Conservation (phyloP, 805 yeast species). For the Kodamaea lidongshanica region DNA sequence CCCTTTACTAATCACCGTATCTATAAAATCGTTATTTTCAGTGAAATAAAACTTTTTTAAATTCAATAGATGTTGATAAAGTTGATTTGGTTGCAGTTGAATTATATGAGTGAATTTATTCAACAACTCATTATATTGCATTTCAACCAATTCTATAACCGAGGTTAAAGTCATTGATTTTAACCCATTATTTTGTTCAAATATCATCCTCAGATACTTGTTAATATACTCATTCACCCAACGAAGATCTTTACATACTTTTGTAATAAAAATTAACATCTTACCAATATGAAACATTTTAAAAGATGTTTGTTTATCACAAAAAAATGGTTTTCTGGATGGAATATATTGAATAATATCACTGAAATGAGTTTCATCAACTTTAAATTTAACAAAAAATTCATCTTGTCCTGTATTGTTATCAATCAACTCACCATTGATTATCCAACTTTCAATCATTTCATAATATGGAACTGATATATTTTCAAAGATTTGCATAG, state of each 20-base stretch:
- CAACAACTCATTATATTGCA: slow-evolving; percentile 48
- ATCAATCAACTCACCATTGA: slow-evolving; percentile 56
- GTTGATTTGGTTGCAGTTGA: slow-evolving; percentile 31
- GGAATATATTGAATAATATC: slow-evolving; percentile 28
- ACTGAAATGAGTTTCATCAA: slow-evolving; percentile 23
- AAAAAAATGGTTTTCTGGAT: slow-evolving; percentile 44
- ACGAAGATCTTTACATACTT: slow-evolving; percentile 58
- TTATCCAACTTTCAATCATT: slow-evolving; percentile 59
- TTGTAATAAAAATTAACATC: slow-evolving; percentile 56
- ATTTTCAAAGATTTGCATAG: slow-evolving; percentile 39
- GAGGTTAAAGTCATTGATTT: slow-evolving; percentile 28
- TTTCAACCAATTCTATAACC: slow-evolving; percentile 28
- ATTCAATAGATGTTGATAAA: slow-evolving; percentile 51
- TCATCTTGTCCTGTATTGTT: slow-evolving; percentile 38
- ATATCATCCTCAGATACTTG: slow-evolving; percentile 26
- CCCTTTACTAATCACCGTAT: slow-evolving; percentile 54
- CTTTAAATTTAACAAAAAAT: slow-evolving; percentile 49
- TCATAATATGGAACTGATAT: slow-evolving; percentile 56
- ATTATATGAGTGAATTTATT: slow-evolving; percentile 46
- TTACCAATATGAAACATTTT: slow-evolving; percentile 66
- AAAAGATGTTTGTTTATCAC: slow-evolving; percentile 30
- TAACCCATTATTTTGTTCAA: slow-evolving; percentile 28
- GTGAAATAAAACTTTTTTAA: slow-evolving; percentile 63
- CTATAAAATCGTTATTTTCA: slow-evolving; percentile 79
- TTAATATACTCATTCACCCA: slow-evolving; percentile 50